phyloP scores from a whole-genome alignment of 140 eudicot genomes.

The Artemisia princeps region DNA sequence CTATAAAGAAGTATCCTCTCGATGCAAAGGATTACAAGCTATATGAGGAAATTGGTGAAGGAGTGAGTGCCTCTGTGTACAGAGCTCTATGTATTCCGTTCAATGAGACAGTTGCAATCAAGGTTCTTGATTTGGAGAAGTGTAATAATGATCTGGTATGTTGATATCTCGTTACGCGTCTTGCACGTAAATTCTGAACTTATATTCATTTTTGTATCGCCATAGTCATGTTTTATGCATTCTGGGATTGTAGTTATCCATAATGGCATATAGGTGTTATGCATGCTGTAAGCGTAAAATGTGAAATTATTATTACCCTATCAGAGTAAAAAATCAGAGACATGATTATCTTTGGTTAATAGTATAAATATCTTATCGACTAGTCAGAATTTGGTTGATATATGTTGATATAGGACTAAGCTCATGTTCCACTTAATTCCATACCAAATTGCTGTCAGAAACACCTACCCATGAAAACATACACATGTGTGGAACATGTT shows the following conservation, averaged over 20 bases:
- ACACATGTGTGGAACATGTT: conserved; percentile 17
- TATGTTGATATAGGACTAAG: conserved; percentile 9
- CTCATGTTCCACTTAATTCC: conserved; percentile 15
- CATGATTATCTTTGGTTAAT: not conserved
- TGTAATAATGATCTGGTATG: conserved; percentile 94
- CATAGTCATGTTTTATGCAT: conserved; percentile 3
- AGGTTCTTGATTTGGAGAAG: conserved; percentile 94
- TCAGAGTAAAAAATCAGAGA: conserved; percentile 9
- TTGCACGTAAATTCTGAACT: not conserved
- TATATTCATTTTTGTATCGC: conserved; percentile 11
- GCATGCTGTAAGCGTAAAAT: conserved; percentile 3
- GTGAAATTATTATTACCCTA: conserved; percentile 1
- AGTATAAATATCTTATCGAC: not conserved
- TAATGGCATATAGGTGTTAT: conserved; percentile 4
- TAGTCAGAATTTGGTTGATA: not conserved
- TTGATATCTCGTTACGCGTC: conserved; percentile 15
- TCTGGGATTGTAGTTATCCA: not conserved
- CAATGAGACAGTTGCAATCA: conserved; percentile 80
- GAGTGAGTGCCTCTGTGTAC: conserved; percentile 90
- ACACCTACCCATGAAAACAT: conserved; percentile 8
- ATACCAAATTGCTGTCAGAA: conserved; percentile 18
- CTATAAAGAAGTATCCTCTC: conserved; percentile 45
- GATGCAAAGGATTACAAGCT: conserved; percentile 62
- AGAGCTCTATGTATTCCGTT: conserved; percentile 83
- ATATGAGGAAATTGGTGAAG: conserved; percentile 92